Evolutionary conservation across 345 rosid species (phyloP).

Genomic region (Moringa oleifera): DNA sequence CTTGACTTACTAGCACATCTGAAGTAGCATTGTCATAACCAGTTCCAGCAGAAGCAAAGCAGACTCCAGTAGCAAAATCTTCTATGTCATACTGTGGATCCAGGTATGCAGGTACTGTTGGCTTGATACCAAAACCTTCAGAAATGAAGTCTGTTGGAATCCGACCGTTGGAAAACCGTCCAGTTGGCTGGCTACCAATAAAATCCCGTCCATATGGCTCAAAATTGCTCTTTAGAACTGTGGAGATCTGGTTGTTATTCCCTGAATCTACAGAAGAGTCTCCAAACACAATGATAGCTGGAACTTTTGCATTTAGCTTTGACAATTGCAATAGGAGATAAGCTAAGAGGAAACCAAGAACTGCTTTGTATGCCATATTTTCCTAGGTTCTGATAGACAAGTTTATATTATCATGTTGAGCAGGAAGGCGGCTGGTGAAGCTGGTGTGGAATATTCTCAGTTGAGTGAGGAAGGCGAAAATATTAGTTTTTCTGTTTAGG

Average conservation of each 20-base stretch:
- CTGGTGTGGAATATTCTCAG: constrained; percentile 23
- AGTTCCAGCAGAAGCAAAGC: constrained; percentile 91
- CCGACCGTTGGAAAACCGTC: constrained; percentile 76
- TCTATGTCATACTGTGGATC: constrained; percentile 53
- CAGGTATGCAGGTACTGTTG: constrained; percentile 65
- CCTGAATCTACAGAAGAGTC: constrained; percentile 79
- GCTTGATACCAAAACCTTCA: constrained; percentile 70
- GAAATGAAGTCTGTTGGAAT: constrained; percentile 67
- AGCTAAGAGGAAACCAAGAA: constrained; percentile 23
- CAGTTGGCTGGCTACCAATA: constrained; percentile 51
- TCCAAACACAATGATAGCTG: constrained; percentile 69
- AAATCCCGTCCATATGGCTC: constrained; percentile 78
- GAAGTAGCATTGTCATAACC: constrained; percentile 82
- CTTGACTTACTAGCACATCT: constrained; percentile 57
- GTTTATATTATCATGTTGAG: constrained; percentile 5
- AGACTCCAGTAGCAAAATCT: constrained; percentile 78
- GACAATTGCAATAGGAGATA: constrained; percentile 30
- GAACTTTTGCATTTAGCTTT: constrained; percentile 31
- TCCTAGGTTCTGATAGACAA: neutral
- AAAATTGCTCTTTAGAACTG: constrained; percentile 65
- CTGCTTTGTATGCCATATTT: constrained; percentile 32
- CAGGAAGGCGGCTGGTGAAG: constrained; percentile 24
- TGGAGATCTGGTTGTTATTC: constrained; percentile 72
- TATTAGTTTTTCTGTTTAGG: neutral
- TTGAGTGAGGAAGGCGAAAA: constrained; percentile 11